Evolutionary conservation across 148 eudicot species (phyloP).

Genomic region (Bassia scoparia): DNA sequence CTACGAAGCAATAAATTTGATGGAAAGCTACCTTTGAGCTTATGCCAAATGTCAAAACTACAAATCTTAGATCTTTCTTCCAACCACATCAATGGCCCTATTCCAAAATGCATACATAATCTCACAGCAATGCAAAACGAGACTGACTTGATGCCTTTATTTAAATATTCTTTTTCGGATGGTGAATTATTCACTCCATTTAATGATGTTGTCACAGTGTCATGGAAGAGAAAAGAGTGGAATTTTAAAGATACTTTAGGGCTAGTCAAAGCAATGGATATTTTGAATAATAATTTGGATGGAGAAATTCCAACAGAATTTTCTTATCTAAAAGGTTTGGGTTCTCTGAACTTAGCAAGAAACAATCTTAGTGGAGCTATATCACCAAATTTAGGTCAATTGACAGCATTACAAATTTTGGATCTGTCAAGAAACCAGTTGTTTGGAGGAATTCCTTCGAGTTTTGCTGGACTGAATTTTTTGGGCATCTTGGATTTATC

Average conservation of each 20-base stretch:
- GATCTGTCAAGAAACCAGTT: conserved; percentile 18
- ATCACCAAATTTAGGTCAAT: conserved; percentile 10
- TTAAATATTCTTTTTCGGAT: no score
- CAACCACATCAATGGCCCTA: background rate
- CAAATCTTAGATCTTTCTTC: conserved; percentile 15
- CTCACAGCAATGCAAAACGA: background rate
- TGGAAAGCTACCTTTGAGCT: conserved; percentile 6
- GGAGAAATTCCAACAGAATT: conserved; percentile 18
- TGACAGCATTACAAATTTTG: conserved; percentile 10
- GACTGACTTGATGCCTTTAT: background rate
- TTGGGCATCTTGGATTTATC: no score
- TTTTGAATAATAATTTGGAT: conserved; percentile 11
- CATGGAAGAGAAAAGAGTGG: conserved; percentile 13
- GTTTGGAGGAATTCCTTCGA: conserved; percentile 17
- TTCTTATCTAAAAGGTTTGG: conserved; percentile 2
- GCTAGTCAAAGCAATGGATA: background rate
- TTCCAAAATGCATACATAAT: conserved; percentile 14
- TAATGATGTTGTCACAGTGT: background rate
- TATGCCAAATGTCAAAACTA: background rate
- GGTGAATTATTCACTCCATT: no score
- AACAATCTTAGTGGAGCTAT: conserved; percentile 18
- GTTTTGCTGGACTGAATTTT: no score
- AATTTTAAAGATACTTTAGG: background rate
- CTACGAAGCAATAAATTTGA: background rate
- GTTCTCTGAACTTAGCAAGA: conserved; percentile 14